Evolutionary conservation across 2,329 filamentous ascomycete species (phyloP), one percentile per base, ranked within the genome.

Genomic region (Arthrobotrys sinensis): DNA sequence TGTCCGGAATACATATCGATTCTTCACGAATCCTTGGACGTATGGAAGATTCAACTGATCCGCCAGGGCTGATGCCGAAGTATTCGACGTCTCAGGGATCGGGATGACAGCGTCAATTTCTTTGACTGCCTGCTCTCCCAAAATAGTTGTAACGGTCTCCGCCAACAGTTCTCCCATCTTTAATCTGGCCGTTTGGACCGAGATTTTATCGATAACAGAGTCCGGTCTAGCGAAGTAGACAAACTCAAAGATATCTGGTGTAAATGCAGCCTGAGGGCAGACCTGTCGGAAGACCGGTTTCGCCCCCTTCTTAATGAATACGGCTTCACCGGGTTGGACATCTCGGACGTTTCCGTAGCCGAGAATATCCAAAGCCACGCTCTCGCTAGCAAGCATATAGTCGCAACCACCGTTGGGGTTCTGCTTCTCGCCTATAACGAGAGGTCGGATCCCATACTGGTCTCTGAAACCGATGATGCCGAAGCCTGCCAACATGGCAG

Each of bases 311-410:
- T 91, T 87, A 53, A 80, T 80, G 82, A 96, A 93, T 79, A 96
- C 93, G 1, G 93, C 93, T 85, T 97, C 89, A 21, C 94, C 94
- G 0, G 94, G 93, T 67, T 91, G 85, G 80, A 97, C 92, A 82
- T 97, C 92, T 45, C 88, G 85, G 81, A 96, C 91, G 82, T 93
- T 87, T 38, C 85, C 87, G 85, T 96, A 97, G 14, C 93, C 93
- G 57, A 95, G 90, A 83, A 96, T 93, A 53, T 89, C 89, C 55
- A 97, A 86, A 7, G 93, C 94, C 62, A 97, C 90, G 7, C 92
- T 95, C 85, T 97, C 94, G 0, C 93, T 97, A 0, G 93, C 93
- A 86, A 97, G 89, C 88, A 97, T 93, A 86, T 96, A 97, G 84
- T 97, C 94, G 77, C 85, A 91, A 4, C 90, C 90, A 3, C 88